phyloP scores from a whole-genome alignment of 176 grass and related monocot species.

The Microstegium vimineum region DNA sequence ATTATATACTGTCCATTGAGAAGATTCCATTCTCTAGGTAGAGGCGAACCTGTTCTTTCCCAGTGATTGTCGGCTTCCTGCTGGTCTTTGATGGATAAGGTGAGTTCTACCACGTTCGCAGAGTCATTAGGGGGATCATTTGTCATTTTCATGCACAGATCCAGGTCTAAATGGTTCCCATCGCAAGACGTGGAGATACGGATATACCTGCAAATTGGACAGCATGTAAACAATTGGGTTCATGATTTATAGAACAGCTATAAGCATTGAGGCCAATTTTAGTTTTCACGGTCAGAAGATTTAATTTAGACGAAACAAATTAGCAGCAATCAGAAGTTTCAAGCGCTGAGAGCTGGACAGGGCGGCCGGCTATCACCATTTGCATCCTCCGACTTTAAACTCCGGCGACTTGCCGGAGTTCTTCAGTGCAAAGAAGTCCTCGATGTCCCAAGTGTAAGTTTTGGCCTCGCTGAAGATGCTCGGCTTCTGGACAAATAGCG shows the following conservation, averaged over 20 bases:
- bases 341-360: neutral
- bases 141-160: neutral
- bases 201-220: conserved; percentile 22
- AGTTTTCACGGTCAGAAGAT: no score
- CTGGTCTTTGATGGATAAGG: conserved; percentile 26
- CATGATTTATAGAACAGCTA: neutral
- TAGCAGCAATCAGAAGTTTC: no score
- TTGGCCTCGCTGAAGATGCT: neutral
- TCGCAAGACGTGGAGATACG: neutral
- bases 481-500: conserved; percentile 20
- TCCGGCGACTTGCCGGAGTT: neutral
- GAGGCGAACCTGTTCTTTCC: conserved; percentile 6
- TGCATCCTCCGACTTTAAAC: conserved; percentile 25
- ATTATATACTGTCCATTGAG: neutral
- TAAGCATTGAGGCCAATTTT: no score
- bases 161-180: conserved; percentile 13
- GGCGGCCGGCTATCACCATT: neutral
- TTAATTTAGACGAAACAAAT: no score
- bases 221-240: neutral
- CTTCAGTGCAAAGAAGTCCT: conserved; percentile 24
- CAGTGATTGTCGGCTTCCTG: neutral
- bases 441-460: conserved; percentile 23
- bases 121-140: neutral
- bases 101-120: conserved; percentile 17
- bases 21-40: neutral